phyloP scores from a whole-genome alignment of 2,329 filamentous ascomycete genomes.

The Trichoderma endophyticum region DNA sequence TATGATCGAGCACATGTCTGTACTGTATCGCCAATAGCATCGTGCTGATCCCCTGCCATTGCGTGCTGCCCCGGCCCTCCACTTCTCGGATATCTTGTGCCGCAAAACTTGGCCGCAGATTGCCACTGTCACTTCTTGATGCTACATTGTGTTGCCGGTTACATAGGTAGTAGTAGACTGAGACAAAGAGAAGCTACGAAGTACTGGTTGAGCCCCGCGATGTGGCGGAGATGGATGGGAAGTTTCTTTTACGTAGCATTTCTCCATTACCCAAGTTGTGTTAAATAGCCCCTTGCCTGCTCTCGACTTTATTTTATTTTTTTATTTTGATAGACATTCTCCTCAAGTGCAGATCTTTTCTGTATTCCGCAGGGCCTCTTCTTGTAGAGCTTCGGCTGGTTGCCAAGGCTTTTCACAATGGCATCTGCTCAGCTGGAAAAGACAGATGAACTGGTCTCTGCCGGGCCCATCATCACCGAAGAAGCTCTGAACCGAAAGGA shows the following conservation, averaged over 20 bases:
- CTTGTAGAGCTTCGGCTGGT: background rate
- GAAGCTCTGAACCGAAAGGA: background rate
- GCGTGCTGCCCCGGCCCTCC: conserved; percentile 11
- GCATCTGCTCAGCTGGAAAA: conserved; percentile 14
- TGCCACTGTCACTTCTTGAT: background rate
- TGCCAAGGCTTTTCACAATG: background rate
- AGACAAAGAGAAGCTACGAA: background rate
- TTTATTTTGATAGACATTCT: background rate
- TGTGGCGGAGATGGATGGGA: background rate
- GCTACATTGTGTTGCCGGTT: background rate
- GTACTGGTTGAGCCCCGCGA: background rate
- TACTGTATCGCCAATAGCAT: background rate
- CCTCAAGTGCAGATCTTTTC: background rate
- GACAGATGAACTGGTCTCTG: background rate
- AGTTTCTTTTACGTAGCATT: background rate
- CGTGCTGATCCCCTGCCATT: background rate
- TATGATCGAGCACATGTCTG: background rate
- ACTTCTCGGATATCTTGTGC: conserved; percentile 10
- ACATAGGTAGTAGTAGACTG: too few relatives aligned
- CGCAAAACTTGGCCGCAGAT: background rate
- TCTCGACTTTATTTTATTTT: background rate
- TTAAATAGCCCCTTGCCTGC: conserved; percentile 7
- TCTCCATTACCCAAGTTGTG: background rate
- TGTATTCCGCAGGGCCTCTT: background rate
- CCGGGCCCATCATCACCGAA: background rate